A percentile compares a stretch with the other conserved stretches of the same genome.
phyloP scores from a whole-genome alignment of 2,329 filamentous ascomycete genomes.

The Fusarium vanettenii region DNA sequence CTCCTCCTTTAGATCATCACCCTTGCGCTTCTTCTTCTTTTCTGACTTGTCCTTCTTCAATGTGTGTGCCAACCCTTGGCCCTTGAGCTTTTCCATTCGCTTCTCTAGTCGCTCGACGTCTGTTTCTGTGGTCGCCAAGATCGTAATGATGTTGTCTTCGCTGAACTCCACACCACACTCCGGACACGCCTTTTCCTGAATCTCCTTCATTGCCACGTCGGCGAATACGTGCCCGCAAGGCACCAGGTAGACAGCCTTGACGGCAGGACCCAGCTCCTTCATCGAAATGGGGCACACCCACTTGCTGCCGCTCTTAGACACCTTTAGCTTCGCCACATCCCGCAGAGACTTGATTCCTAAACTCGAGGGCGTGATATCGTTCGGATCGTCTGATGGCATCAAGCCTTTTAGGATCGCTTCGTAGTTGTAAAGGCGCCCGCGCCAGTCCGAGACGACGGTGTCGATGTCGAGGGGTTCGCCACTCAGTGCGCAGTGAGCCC shows the following conservation, averaged over 20 bases:
- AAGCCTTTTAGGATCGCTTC: slow-evolving; percentile 80
- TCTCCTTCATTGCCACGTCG: slow-evolving; percentile 84
- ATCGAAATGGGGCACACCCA: slow-evolving; percentile 90
- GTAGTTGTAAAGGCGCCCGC: slow-evolving; percentile 93
- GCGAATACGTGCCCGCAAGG: slow-evolving; percentile 97
- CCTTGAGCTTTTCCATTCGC: slow-evolving; percentile 75
- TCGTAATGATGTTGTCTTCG: slow-evolving; percentile 81
- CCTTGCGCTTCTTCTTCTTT: slow-evolving; percentile 78
- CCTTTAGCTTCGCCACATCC: slow-evolving; percentile 88
- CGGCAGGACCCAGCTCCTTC: slow-evolving; percentile 83
- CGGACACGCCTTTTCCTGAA: slow-evolving; percentile 71
- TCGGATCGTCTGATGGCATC: slow-evolving; percentile 70
- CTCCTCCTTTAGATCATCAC: slow-evolving; percentile 50
- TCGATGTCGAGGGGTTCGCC: slow-evolving; percentile 75
- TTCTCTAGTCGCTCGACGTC: slow-evolving; percentile 77
- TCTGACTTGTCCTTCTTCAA: slow-evolving; percentile 81
- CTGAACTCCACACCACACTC: slow-evolving; percentile 83
- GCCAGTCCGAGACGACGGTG: slow-evolving; percentile 85
- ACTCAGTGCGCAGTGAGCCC: slow-evolving; percentile 90
- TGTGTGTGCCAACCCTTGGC: slow-evolving; percentile 82
- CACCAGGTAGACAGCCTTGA: slow-evolving; percentile 88
- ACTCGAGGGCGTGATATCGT: slow-evolving; percentile 55
- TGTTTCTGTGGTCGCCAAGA: slow-evolving; percentile 76
- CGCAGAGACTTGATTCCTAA: slow-evolving; percentile 81
- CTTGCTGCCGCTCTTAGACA: slow-evolving; percentile 64